Conservation (phyloP, 2,329 filamentous ascomycete genomes). For the Penicillium sp. region DNA sequence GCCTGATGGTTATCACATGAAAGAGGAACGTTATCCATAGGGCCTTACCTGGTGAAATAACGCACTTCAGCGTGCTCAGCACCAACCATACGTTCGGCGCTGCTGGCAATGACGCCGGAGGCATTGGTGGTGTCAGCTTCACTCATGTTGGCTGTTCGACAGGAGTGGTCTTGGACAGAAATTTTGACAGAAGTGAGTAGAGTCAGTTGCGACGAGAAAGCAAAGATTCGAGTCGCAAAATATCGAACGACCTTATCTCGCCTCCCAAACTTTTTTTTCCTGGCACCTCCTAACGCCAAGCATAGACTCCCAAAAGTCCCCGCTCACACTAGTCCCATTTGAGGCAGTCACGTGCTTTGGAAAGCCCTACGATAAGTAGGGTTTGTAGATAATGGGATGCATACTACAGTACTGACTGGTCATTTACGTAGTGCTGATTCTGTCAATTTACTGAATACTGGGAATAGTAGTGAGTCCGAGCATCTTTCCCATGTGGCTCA, state of each 20-base stretch:
- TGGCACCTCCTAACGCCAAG: constrained; percentile 24
- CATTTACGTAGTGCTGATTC: background rate
- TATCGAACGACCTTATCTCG: constrained; percentile 6
- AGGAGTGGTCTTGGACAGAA: constrained; percentile 6
- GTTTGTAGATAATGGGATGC: constrained; percentile 4
- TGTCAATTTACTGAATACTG: background rate
- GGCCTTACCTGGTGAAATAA: constrained; percentile 88
- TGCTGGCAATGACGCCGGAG: constrained; percentile 32
- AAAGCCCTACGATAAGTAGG: constrained; percentile 23
- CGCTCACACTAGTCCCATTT: constrained; percentile 18
- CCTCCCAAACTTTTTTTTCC: constrained; percentile 27
- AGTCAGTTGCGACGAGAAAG: constrained; percentile 4
- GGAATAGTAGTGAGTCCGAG: background rate
- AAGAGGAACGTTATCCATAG: background rate
- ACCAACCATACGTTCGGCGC: constrained; percentile 45
- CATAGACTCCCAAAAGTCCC: constrained; percentile 20
- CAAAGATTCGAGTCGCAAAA: constrained; percentile 10
- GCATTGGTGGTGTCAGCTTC: constrained; percentile 21
- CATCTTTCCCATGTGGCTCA: background rate
- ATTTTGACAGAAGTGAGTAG: constrained; percentile 2
- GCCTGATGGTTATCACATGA: constrained; percentile 11
- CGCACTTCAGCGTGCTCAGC: constrained; percentile 96
- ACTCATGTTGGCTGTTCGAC: constrained; percentile 25
- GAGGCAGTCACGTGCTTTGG: constrained; percentile 19
- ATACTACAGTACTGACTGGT: background rate